These are phyloP conservation scores for Mortierella sp. DNA, from an alignment of 371 early-diverging fungal species.

Conservation along the genomic window DNA sequence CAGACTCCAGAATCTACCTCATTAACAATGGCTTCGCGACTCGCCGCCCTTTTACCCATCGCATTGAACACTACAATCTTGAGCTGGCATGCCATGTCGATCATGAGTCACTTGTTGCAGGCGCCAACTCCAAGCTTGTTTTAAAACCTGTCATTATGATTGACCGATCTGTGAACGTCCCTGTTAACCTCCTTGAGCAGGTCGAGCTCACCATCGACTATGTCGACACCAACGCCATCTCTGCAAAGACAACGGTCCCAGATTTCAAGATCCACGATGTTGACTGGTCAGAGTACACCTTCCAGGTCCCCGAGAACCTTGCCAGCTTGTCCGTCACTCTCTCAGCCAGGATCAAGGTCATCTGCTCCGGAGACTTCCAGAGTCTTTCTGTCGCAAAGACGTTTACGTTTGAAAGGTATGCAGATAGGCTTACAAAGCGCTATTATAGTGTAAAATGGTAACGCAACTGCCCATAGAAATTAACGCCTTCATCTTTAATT, in stretches of 20 bases:
- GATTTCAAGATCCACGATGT: slow-evolving; percentile 52
- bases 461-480: neutral
- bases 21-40: slow-evolving; percentile 62
- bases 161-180: slow-evolving; percentile 33
- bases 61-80: slow-evolving; percentile 59
- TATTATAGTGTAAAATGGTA: neutral
- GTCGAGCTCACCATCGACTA: slow-evolving; percentile 57
- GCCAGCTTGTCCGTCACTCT: slow-evolving; percentile 53
- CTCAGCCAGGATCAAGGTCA: slow-evolving; percentile 58
- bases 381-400: slow-evolving; percentile 12
- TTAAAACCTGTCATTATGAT: slow-evolving; percentile 60
- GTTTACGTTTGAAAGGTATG: slow-evolving; percentile 26
- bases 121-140: slow-evolving; percentile 61
- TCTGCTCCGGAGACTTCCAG: slow-evolving; percentile 37
- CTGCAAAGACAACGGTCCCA: slow-evolving; percentile 49
- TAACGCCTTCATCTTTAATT: neutral
- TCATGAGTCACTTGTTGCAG: slow-evolving; percentile 63
- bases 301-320: slow-evolving; percentile 53
- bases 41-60: slow-evolving; percentile 55
- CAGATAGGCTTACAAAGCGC: neutral
- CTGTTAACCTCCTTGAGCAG: slow-evolving; percentile 61
- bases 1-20: slow-evolving; percentile 44
- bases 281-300: slow-evolving; percentile 48
- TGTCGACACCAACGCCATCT: slow-evolving; percentile 46
- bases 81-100: slow-evolving; percentile 64